phyloP scores from a whole-genome alignment of 495 filamentous ascomycete genomes.

The Parathielavia hyrcaniae region DNA sequence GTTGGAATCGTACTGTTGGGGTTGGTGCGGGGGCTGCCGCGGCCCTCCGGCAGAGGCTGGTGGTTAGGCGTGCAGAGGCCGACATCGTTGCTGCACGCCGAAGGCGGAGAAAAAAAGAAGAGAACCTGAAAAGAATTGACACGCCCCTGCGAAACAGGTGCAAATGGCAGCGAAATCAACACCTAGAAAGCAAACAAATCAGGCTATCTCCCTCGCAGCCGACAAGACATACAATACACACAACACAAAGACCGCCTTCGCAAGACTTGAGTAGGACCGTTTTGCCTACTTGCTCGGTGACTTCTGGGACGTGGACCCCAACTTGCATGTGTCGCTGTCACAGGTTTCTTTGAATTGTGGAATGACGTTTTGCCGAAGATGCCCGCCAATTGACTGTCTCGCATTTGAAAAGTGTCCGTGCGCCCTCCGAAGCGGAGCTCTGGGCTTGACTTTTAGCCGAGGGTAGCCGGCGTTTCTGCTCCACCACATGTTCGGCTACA shows the following conservation, averaged over 20 bases:
- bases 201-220: no score
- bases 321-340: neutral
- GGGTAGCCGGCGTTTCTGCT: constrained; percentile 18
- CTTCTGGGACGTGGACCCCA: neutral
- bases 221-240: neutral
- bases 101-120: neutral
- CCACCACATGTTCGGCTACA: no score
- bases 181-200: no score
- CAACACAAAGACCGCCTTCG: no score
- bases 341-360: neutral
- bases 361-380: constrained; percentile 26
- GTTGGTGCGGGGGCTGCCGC: constrained; percentile 11
- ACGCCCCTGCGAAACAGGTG: constrained; percentile 8
- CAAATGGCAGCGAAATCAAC: neutral
- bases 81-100: constrained; percentile 23
- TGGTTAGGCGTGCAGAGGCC: constrained; percentile 27
- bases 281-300: neutral
- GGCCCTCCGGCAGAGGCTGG: constrained; percentile 28
- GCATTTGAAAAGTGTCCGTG: constrained; percentile 29
- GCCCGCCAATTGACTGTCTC: constrained; percentile 23
- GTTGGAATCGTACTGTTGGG: constrained; percentile 11
- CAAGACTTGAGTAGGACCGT: no score
- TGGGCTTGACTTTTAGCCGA: constrained; percentile 14
- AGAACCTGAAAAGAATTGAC: neutral
- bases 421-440: constrained; percentile 13